Percentiles rank a stretch among this genome's conserved stretches.
phyloP scores from a whole-genome alignment of 2,329 filamentous ascomycete genomes.

The Fusarium sp. region DNA sequence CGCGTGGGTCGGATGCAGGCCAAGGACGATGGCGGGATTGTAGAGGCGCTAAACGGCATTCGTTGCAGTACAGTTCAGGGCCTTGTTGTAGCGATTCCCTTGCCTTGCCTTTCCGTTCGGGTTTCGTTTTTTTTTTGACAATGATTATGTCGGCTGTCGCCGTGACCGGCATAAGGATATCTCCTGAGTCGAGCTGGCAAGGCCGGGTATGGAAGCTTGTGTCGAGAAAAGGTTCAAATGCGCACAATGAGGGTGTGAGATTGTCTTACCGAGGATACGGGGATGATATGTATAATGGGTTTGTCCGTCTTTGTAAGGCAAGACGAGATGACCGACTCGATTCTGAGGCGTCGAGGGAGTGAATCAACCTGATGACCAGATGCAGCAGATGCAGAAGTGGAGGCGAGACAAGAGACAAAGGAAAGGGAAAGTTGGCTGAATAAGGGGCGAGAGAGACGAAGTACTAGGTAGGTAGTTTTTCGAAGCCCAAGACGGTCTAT shows the following conservation, averaged over 20 bases:
- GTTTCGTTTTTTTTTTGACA: not conserved
- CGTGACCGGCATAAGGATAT: constrained; percentile 22
- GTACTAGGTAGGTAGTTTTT: not conserved
- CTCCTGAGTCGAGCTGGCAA: constrained; percentile 13
- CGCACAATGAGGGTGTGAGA: constrained; percentile 5
- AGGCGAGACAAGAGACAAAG: constrained; percentile 11
- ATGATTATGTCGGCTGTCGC: constrained; percentile 16
- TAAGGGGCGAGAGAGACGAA: not conserved
- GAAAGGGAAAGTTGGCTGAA: not conserved
- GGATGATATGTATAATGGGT: constrained; percentile 14
- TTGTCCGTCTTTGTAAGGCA: constrained; percentile 19
- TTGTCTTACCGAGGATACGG: constrained; percentile 26
- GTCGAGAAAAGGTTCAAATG: not conserved
- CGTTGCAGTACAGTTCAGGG: constrained; percentile 37
- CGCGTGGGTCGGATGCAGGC: constrained; percentile 34
- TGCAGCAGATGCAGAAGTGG: constrained; percentile 22
- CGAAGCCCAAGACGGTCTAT: constrained; percentile 6
- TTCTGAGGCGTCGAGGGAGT: constrained; percentile 11
- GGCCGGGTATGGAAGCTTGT: constrained; percentile 1
- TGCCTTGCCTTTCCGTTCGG: constrained; percentile 3
- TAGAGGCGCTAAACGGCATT: constrained; percentile 44
- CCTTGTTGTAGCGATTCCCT: constrained; percentile 18
- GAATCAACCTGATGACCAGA: constrained; percentile 18
- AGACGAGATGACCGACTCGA: not conserved
- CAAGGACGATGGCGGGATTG: constrained; percentile 42